Base-by-base conservation (phyloP, 352 stramenopile species). In the Globisporangium viniferum region DNA sequence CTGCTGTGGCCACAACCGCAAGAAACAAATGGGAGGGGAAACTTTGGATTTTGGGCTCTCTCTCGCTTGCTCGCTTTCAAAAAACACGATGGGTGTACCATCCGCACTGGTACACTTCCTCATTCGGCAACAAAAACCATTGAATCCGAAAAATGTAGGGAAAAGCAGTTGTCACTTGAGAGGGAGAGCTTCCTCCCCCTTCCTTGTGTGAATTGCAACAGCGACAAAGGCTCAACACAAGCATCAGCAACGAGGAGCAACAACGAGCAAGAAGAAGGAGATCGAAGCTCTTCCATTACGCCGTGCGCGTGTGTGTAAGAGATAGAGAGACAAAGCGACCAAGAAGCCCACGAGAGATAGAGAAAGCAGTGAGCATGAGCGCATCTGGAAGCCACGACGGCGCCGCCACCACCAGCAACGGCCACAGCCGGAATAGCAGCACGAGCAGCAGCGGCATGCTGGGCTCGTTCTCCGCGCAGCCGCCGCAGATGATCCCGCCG, bases 391-490 rank as follows among this genome's bases (percentile, higher is more conserved):
- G 39, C 29, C 49, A 61, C 29, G 66, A 71, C n/a, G 59, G 60
- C 51, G 15, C 31, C 64, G 57, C 64, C 44, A 5, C 41, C 41
- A n/a, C 18, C 49, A 76, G 54, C 68, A 70, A 62, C 39, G 59
- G 70, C 67, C 78, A 83, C 74, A 83, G 76, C 63, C 74, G 76
- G 70, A 75, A 72, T 67, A 86, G 73, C 73, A 82, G 77, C 69
- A 78, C 74, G 24, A 66, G 68, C 64, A 84, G 79, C 70, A 78
- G 54, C 64, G 68, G 73, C 12, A 29, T 74, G 10, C 56, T 59
- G 5, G 49, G 66, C 49, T 62, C 63, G 63, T 70, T 65, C 35
- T 44, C 58, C 10, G 18, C 58, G 58, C 73, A 67, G 29, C 65
- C 75, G 39, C 67, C 75, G 6, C 72, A 72, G 2, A 79, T 68